phyloP scores from a whole-genome alignment of 495 filamentous ascomycete species.

The Penicillium cosmopolitanum region DNA sequence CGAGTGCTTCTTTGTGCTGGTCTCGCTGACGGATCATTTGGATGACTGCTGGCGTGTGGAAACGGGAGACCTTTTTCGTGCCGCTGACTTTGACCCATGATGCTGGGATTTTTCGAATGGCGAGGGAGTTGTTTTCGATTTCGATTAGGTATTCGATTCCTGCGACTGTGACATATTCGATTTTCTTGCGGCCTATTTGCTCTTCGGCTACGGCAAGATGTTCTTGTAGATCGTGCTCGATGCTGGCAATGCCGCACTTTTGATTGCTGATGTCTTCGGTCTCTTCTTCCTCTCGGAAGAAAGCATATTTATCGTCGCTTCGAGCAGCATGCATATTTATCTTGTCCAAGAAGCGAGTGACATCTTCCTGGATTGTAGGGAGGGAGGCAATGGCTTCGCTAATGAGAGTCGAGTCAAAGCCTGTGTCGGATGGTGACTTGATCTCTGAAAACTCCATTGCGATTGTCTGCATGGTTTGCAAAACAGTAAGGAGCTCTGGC shows the following conservation, averaged over 20 bases:
- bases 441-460: conserved; percentile 71
- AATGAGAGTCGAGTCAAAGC: conserved; percentile 74
- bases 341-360: conserved; percentile 74
- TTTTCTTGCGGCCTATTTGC: conserved; percentile 68
- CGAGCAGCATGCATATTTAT: conserved; percentile 86
- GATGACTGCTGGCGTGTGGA: conserved; percentile 91
- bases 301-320: conserved; percentile 88
- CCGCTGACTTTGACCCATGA: conserved; percentile 93
- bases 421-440: conserved; percentile 65
- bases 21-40: conserved; percentile 84
- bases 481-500: conserved; percentile 80
- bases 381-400: conserved; percentile 74
- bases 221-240: conserved; percentile 83
- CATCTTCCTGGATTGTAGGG: conserved; percentile 71
- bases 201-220: conserved; percentile 72
- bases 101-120: conserved; percentile 84
- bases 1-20: conserved; percentile 91
- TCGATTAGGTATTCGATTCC: conserved; percentile 96
- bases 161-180: conserved; percentile 77
- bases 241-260: conserved; percentile 88
- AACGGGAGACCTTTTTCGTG: conserved; percentile 90
- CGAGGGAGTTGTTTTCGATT: conserved; percentile 69
- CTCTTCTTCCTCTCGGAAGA: conserved; percentile 87
- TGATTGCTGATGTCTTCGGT: conserved; percentile 82
- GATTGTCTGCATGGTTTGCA: conserved; percentile 85